phyloP scores from a whole-genome alignment of 768 basidiomycete genomes.

The Hypholoma sublateritium region DNA sequence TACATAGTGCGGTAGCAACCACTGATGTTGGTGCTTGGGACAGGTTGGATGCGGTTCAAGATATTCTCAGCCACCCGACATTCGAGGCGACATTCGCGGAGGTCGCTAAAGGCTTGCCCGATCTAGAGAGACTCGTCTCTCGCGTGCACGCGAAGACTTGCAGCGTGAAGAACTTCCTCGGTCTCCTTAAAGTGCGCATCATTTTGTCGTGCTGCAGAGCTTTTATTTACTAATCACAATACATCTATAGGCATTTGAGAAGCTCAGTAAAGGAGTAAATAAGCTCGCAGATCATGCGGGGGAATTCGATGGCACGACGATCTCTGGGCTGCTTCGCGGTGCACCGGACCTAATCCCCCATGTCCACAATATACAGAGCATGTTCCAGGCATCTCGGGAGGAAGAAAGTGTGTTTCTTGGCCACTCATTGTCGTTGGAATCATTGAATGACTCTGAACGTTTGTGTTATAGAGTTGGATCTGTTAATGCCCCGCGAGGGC shows the following conservation, averaged over 20 bases:
- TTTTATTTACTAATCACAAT: not conserved
- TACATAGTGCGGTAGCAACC: not conserved
- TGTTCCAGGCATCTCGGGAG: constrained; percentile 54
- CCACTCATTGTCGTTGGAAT: not conserved
- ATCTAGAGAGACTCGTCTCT: constrained; percentile 91
- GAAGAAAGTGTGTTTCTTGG: constrained; percentile 52
- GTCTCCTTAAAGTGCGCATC: constrained; percentile 65
- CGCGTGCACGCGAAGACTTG: constrained; percentile 93
- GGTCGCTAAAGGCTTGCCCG: constrained; percentile 81
- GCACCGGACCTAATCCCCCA: constrained; percentile 79
- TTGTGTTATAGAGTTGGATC: constrained; percentile 49
- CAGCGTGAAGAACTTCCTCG: constrained; percentile 84
- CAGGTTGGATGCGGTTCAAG: constrained; percentile 93
- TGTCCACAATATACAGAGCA: constrained; percentile 68
- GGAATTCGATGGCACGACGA: constrained; percentile 73
- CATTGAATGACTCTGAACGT: constrained; percentile 1
- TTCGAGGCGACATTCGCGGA: constrained; percentile 77
- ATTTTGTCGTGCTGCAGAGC: not conserved
- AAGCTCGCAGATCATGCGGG: constrained; percentile 65
- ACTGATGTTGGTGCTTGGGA: not conserved
- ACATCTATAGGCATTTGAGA: constrained; percentile 65
- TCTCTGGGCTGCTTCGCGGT: constrained; percentile 71
- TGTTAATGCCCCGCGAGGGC: constrained; percentile 80
- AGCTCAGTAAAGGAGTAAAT: constrained; percentile 64
- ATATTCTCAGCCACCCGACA: constrained; percentile 76